These are phyloP conservation scores for Paramecium tetraurelia DNA, from an alignment of 73 alveolate species.

Conservation along the genomic window DNA sequence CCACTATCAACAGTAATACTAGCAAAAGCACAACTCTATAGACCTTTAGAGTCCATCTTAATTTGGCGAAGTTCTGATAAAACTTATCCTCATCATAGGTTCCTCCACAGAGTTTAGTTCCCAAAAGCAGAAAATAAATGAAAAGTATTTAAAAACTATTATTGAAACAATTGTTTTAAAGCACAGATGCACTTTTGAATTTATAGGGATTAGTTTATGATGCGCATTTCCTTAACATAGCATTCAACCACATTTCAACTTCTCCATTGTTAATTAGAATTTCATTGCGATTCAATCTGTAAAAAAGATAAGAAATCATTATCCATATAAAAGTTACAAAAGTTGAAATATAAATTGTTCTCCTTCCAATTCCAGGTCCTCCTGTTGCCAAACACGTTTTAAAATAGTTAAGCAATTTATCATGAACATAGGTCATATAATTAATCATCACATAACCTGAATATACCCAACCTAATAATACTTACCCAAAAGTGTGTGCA, in stretches of 20 bases:
- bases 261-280: background rate
- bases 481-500: constrained; percentile 37
- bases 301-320: background rate
- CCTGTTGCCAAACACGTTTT: background rate
- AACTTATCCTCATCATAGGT: background rate
- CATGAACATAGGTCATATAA: background rate
- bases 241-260: background rate
- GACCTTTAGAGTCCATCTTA: background rate
- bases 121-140: background rate
- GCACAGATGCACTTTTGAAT: background rate
- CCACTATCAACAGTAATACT: background rate
- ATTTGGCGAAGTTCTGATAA: background rate
- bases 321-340: background rate
- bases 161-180: background rate
- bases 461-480: constrained; percentile 49
- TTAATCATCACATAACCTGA: background rate
- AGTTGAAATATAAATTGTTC: background rate
- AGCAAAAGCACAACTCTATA: background rate
- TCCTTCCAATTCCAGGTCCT: background rate
- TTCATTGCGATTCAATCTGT: background rate
- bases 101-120: background rate
- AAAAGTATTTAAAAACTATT: background rate
- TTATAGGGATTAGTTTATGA: background rate
- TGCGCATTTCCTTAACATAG: background rate
- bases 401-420: background rate